Conservation (phyloP, 306 rosid species). For the Quillaja saponaria region DNA sequence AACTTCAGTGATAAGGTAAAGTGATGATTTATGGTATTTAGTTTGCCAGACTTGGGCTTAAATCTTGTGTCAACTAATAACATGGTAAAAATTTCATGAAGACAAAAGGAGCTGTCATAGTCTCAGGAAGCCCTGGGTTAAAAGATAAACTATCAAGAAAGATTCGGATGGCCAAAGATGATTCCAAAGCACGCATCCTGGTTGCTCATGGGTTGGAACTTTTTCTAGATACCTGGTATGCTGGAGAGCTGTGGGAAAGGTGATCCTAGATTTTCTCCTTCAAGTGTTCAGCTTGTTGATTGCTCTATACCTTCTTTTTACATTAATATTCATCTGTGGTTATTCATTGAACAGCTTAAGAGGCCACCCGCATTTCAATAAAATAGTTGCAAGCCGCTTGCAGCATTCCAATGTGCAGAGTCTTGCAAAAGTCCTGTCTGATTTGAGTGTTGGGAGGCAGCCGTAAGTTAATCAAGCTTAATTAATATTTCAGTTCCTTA, state of each 20-base stretch:
- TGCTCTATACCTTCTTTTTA: conserved; percentile 9
- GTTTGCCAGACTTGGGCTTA: conserved; percentile 12
- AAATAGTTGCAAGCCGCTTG: conserved; percentile 56
- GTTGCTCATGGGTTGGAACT: conserved; percentile 62
- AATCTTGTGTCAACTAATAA: conserved; percentile 14
- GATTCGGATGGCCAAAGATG: conserved; percentile 77
- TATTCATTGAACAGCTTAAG: conserved; percentile 61
- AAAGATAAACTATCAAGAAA: conserved; percentile 65
- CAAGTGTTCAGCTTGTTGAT: conserved; percentile 23
- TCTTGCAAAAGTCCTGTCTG: conserved; percentile 74
- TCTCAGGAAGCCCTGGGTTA: conserved; percentile 93
- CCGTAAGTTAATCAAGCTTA: conserved; percentile 55
- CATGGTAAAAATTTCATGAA: conserved; percentile 42
- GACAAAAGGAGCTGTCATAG: conserved; percentile 73
- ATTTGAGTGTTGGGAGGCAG: conserved; percentile 81
- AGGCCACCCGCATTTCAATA: conserved; percentile 74
- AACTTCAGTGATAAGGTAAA: conserved; percentile 66
- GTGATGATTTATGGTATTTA: conserved; percentile 18
- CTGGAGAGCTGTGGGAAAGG: conserved; percentile 85
- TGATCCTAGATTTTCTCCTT: conserved; percentile 30
- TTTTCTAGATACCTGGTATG: conserved; percentile 78
- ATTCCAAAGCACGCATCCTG: conserved; percentile 65
- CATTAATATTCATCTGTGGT: conserved; percentile 13
- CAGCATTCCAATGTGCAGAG: conserved; percentile 53
- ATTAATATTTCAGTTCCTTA: conserved; percentile 27